phyloP scores from a whole-genome alignment of 2,329 filamentous ascomycete species.

The Fusarium torulosum region DNA sequence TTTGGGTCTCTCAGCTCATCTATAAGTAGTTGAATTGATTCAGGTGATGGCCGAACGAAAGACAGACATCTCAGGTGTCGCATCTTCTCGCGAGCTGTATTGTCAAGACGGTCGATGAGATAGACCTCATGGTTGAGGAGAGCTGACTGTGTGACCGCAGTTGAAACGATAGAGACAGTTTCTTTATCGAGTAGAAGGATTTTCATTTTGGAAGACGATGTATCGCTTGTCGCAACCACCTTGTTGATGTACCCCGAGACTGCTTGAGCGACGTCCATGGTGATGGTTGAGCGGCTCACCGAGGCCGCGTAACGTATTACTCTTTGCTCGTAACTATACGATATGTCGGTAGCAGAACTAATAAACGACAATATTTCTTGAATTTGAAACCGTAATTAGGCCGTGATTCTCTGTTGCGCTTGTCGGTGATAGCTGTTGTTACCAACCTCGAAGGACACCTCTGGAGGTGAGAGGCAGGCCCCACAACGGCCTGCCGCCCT shows the following conservation, averaged over 20 bases:
- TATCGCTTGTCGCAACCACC: slow-evolving; percentile 83
- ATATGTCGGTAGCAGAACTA: not conserved
- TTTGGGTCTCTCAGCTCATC: slow-evolving; percentile 96
- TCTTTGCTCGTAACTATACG: slow-evolving; percentile 1
- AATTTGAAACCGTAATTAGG: not conserved
- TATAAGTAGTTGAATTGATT: slow-evolving; percentile 92
- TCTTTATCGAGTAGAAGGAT: slow-evolving; percentile 93
- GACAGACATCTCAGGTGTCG: slow-evolving; percentile 93
- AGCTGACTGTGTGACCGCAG: slow-evolving; percentile 93
- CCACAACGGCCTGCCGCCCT: slow-evolving; percentile 35
- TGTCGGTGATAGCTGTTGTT: slow-evolving; percentile 21
- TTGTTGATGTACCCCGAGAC: slow-evolving; percentile 95
- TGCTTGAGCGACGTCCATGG: slow-evolving; percentile 94
- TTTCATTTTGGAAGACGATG: slow-evolving; percentile 93
- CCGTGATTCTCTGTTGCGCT: slow-evolving; percentile 4
- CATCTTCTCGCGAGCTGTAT: slow-evolving; percentile 93
- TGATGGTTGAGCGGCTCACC: slow-evolving; percentile 46
- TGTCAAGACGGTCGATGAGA: slow-evolving; percentile 95
- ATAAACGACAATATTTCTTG: not conserved
- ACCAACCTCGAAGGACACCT: slow-evolving; percentile 33
- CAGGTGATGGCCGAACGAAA: slow-evolving; percentile 90
- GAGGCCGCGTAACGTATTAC: slow-evolving; percentile 24
- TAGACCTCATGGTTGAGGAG: slow-evolving; percentile 97
- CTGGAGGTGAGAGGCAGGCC: slow-evolving; percentile 26
- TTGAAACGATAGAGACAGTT: slow-evolving; percentile 93